Conservation (phyloP, 352 stramenopile species). For the Phytophthora pisi region DNA sequence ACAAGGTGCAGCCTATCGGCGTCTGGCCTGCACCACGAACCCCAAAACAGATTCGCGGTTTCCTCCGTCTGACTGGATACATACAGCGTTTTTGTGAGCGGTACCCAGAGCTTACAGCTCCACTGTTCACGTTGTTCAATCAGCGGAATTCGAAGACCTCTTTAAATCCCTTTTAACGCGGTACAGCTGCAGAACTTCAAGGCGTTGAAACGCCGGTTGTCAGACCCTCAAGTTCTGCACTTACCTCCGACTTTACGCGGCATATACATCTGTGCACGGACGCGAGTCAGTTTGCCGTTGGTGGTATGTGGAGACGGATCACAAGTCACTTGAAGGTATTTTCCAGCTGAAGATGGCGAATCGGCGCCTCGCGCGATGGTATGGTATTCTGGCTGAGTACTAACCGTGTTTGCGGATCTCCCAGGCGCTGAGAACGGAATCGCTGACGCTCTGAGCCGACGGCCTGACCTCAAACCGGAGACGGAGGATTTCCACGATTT, state of each 20-base stretch:
- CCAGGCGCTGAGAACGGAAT: not conserved
- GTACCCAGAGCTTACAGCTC: not conserved
- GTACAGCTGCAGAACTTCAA: not conserved
- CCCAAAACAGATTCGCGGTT: not conserved
- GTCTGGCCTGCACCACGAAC: not conserved
- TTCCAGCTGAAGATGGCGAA: not conserved
- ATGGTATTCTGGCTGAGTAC: not conserved
- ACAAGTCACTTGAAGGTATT: not conserved
- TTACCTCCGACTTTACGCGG: not conserved
- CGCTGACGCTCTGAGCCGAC: not conserved
- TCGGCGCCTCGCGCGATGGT: not conserved
- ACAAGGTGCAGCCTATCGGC: not conserved
- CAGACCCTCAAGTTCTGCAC: not conserved
- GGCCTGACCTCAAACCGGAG: not conserved
- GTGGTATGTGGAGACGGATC: not conserved
- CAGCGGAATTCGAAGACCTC: constrained; percentile 6
- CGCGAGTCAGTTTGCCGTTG: not conserved
- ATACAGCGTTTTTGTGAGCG: not conserved
- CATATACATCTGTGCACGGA: not conserved
- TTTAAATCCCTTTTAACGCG: not conserved
- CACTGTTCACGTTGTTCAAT: not conserved
- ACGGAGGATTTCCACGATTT: not conserved
- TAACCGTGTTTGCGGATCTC: not conserved
- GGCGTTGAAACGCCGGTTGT: not conserved
- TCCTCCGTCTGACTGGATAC: not conserved